Evolutionary conservation across 2,329 filamentous ascomycete species (phyloP), one percentile per base, ranked within the genome.

Genomic region (Tolypocladium album): DNA sequence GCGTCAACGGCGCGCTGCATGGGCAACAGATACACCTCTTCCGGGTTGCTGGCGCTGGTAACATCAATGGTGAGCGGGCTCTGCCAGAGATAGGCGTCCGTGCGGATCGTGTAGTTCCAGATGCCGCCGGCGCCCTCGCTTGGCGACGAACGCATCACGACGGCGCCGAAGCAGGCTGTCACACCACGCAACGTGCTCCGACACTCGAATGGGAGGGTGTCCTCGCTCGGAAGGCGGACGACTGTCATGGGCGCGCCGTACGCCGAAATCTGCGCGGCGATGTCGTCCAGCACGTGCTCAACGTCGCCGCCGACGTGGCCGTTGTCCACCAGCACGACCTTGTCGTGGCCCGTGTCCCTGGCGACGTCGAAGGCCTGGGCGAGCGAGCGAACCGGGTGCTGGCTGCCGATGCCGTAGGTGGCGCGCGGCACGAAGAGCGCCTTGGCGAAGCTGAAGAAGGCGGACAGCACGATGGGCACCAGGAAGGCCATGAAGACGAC

Each of bases 51-150:
- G 53, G 79, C 72, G n/a, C 78, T 77, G 40, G 86, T 78, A 38
- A 88, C 82, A 64, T 87, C 80, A 62, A 95, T 85, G 59, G 81
- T 82, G 9, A 74, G 71, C 9, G 84, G 82, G 24, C 87, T 86
- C 17, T 40, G 20, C 36, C 63, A 61, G 60, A 96, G 79, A 0
- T 84, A 79, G 42, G 87, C 87, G 69, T 96, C 92, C 3, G 86
- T 86, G 60, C 89, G 81, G 34, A 96, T 78, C 0, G 90, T 92
- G 69, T 96, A 97, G 73, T 94, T 95, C 92, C 92, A 96, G 53
- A 82, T 73, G 1, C 82, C 81, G 8, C 80, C 81, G 1, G 71
- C 63, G 12, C 90, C 90, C 74, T 94, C 87, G 1, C 74, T 79
- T 0, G 91, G 90, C 6, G 90, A 95, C 0, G 87, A 87, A 59